Evolutionary conservation across 2,329 filamentous ascomycete species (phyloP).

Genomic region (Fusarium begoniae): DNA sequence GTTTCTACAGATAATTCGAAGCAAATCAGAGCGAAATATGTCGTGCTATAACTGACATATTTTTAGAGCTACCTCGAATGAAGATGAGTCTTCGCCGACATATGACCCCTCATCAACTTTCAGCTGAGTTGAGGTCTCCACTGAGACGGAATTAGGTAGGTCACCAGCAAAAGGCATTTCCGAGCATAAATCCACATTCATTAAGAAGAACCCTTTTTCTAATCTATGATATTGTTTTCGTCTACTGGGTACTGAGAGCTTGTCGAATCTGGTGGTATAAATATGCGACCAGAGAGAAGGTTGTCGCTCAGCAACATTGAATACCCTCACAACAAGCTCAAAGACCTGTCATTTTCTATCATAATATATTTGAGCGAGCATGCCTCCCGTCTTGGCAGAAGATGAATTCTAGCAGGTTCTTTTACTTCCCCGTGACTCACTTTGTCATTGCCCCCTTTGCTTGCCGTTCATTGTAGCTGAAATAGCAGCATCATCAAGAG

Average conservation of each 20-base stretch:
- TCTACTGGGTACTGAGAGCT: too few relatives aligned
- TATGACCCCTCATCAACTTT: background rate
- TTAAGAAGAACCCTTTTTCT: background rate
- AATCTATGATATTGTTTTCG: background rate
- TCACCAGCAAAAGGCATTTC: background rate
- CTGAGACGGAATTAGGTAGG: background rate
- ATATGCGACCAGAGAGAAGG: background rate
- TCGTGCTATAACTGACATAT: background rate
- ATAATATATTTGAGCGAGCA: too few relatives aligned
- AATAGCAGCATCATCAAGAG: background rate
- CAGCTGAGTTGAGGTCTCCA: background rate
- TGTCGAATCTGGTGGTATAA: background rate
- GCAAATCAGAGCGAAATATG: fast-evolving
- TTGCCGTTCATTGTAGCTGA: background rate
- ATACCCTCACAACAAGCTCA: background rate
- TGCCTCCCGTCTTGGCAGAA: too few relatives aligned
- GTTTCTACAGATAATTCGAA: fast-evolving
- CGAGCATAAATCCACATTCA: background rate
- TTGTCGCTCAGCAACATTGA: background rate
- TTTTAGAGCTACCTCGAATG: background rate
- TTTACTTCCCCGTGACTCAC: background rate
- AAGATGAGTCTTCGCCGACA: conserved; percentile 16
- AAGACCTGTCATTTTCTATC: background rate
- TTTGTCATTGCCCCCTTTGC: background rate
- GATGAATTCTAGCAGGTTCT: too few relatives aligned